Conservation (phyloP, 2,329 filamentous ascomycete genomes). For the Colletotrichum sp. region DNA sequence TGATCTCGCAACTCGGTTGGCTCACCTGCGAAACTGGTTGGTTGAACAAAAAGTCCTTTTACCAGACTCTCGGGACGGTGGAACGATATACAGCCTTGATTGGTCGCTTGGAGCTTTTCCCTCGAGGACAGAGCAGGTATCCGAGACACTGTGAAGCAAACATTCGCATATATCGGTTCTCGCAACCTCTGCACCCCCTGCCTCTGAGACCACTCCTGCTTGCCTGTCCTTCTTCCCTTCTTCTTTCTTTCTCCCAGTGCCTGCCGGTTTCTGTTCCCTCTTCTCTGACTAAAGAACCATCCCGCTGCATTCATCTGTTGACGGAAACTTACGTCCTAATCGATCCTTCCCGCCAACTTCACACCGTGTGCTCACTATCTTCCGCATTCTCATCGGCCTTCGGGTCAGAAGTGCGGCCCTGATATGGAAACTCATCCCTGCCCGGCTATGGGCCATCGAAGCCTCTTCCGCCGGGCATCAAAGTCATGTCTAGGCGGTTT, state of each 20-base stretch:
- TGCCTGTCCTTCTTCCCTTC: background rate
- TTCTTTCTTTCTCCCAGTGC: background rate
- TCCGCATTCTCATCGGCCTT: background rate
- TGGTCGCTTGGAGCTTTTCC: background rate
- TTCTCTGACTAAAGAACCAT: background rate
- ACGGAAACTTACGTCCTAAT: background rate
- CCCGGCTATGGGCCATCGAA: background rate
- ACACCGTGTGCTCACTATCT: background rate
- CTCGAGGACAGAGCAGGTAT: background rate
- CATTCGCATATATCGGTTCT: conserved; percentile 9
- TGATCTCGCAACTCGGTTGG: background rate
- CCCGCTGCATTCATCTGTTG: background rate
- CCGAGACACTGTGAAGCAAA: conserved; percentile 14
- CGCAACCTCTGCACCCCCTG: background rate
- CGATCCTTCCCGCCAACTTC: background rate
- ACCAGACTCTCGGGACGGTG: conserved; percentile 1
- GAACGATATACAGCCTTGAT: conserved; percentile 4
- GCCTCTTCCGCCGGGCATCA: background rate
- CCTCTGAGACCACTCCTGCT: background rate
- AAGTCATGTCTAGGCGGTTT: background rate
- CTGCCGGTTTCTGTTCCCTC: background rate
- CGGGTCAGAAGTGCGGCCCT: background rate
- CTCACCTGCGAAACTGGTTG: background rate
- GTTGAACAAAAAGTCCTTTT: background rate
- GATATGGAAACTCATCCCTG: no score